A percentile compares a stretch with the other conserved stretches of the same genome.
Evolutionary conservation across 176 grass and related monocot genomes (phyloP).

Genomic region (Leersia perrieri): DNA sequence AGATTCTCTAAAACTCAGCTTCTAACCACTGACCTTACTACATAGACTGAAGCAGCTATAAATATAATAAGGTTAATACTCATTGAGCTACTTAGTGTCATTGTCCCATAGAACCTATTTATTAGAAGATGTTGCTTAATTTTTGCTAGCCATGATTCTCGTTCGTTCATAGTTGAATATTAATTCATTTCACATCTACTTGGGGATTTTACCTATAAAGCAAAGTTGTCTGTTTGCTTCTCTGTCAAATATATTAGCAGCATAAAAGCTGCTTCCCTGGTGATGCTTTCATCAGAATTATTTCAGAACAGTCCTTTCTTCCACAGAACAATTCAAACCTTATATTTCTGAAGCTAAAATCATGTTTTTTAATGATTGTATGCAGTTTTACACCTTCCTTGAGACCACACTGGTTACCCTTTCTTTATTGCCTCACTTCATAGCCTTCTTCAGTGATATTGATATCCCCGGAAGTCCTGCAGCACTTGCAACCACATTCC

Average conservation of each 20-base stretch:
- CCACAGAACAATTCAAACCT: not conserved
- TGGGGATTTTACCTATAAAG: constrained; percentile 3
- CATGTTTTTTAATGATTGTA: constrained; percentile 8
- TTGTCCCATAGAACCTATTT: not conserved
- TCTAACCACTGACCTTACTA: not conserved
- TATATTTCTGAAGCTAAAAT: not conserved
- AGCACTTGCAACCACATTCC: constrained; percentile 91
- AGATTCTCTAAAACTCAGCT: not conserved
- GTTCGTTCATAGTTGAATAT: not conserved
- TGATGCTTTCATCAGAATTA: not conserved
- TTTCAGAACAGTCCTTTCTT: constrained; percentile 3
- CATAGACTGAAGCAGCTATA: not conserved
- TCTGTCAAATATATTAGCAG: not conserved
- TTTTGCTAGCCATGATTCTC: not conserved
- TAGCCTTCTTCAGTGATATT: constrained; percentile 88
- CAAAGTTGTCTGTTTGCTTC: not conserved
- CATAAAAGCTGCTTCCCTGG: not conserved
- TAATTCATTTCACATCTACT: not conserved
- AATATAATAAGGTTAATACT: not conserved
- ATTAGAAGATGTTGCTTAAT: not conserved
- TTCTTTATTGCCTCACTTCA: constrained; percentile 80
- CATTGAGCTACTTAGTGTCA: not conserved
- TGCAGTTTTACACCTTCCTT: constrained; percentile 97
- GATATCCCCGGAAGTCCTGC: constrained; percentile 86
- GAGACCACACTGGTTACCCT: constrained; percentile 87